These are phyloP conservation scores for Dactylis glomerata DNA, from an alignment of 176 grass and related monocot species.

Conservation along the genomic window DNA sequence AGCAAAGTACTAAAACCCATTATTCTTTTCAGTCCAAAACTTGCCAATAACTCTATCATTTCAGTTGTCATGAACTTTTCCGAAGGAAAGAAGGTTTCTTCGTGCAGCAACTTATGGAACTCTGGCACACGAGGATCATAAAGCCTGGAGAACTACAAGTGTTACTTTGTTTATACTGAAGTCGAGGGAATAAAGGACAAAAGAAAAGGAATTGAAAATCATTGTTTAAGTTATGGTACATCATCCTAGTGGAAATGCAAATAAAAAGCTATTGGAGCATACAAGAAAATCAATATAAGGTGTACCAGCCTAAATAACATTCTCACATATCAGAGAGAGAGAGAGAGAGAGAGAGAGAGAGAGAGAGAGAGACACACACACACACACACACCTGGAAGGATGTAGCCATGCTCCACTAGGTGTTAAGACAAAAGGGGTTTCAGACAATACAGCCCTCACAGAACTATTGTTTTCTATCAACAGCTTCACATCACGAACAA, in stretches of 20 bases:
- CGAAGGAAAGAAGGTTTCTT: slow-evolving; percentile 96
- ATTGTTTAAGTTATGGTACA: background rate
- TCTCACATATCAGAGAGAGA: background rate
- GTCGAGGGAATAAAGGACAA: background rate
- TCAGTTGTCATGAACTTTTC: slow-evolving; percentile 61
- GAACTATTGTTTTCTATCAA: slow-evolving; percentile 60
- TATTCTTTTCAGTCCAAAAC: slow-evolving; percentile 81
- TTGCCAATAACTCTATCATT: slow-evolving; percentile 70
- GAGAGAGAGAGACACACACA: slow-evolving; percentile 12
- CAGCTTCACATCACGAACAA: slow-evolving; percentile 73
- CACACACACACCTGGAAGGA: slow-evolving; percentile 64
- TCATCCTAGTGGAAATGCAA: slow-evolving; percentile 15
- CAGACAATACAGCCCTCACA: slow-evolving; percentile 45
- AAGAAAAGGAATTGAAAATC: slow-evolving; percentile 9
- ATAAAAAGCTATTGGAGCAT: background rate
- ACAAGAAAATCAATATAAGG: background rate
- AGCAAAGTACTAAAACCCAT: slow-evolving; percentile 77
- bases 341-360: slow-evolving; percentile 29
- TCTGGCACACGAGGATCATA: slow-evolving; percentile 93
- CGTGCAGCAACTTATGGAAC: slow-evolving; percentile 73
- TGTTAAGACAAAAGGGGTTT: slow-evolving; percentile 68
- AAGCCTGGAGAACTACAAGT: slow-evolving; percentile 56
- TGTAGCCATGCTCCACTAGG: slow-evolving; percentile 72
- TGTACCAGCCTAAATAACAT: slow-evolving; percentile 28
- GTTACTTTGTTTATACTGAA: slow-evolving; percentile 27